These are phyloP conservation scores for Casuarina equisetifolia DNA, from an alignment of 306 rosid genomes.

Conservation along the genomic window DNA sequence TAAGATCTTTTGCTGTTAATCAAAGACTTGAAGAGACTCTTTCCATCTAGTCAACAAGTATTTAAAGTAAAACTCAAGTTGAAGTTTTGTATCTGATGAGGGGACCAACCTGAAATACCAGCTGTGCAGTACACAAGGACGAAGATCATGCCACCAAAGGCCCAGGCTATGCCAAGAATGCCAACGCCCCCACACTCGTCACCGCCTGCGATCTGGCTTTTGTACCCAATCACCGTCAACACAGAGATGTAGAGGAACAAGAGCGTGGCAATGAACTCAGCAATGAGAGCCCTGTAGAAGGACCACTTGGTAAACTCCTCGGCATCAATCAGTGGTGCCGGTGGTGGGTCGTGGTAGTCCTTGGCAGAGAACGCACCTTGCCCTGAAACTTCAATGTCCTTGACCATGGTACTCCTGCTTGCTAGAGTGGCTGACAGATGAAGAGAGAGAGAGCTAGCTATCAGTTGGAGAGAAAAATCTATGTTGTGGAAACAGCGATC, in stretches of 20 bases:
- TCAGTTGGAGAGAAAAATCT: not conserved
- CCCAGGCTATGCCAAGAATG: constrained; percentile 31
- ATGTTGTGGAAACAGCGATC: not conserved
- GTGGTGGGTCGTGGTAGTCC: constrained; percentile 84
- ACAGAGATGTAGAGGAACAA: constrained; percentile 71
- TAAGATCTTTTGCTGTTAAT: not conserved
- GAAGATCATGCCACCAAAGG: constrained; percentile 35
- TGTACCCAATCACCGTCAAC: constrained; percentile 49
- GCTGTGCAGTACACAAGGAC: constrained; percentile 37
- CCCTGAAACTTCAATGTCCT: constrained; percentile 32
- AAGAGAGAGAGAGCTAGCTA: not conserved
- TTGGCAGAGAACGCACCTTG: constrained; percentile 27
- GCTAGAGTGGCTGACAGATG: not conserved
- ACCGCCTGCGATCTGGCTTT: constrained; percentile 19
- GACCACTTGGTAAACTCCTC: constrained; percentile 67
- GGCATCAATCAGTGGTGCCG: constrained; percentile 59
- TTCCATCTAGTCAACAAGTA: not conserved
- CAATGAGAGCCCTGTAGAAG: constrained; percentile 78
- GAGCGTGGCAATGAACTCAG: constrained; percentile 88
- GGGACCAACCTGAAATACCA: constrained; percentile 30
- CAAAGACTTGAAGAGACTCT: too few species aligned
- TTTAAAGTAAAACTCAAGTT: too few species aligned
- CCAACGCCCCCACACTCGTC: constrained; percentile 18
- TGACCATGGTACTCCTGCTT: constrained; percentile 26
- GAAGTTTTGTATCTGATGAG: not conserved